Base-by-base conservation (phyloP, 2,329 filamentous ascomycete genomes). In the Ramularia collo-cygni region DNA sequence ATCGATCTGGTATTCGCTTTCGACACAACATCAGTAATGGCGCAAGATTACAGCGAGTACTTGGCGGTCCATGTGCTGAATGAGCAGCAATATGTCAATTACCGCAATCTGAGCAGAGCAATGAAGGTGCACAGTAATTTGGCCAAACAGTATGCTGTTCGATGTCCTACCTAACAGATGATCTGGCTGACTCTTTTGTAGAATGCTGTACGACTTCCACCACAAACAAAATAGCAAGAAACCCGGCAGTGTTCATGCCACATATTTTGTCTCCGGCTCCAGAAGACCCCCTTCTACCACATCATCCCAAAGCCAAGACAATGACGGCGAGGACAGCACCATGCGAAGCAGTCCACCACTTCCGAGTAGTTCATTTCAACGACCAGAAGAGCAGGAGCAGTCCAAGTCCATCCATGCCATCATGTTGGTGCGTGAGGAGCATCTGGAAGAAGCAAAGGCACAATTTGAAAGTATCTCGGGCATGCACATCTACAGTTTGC, bases 151-250 rank as follows among this genome's bases (percentile, higher is more conserved):
- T 93, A 68, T 50, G 76, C 44, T 42, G 19, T 17, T 35, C 10
- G 21, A 24, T 31, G 13, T 8, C 37, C 14, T 29, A 21, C 19
- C 19, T 37, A 30, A 26, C 6, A 29, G 19, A 29, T n/a, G 33
- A 18, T 24, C 29, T 16, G 40, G 14, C 57, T 61, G 13, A 63
- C 33, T 4, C 43, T 48, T 14, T 2, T 24, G 1, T 27, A 94
- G 83, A 62, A 93, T 92, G 76, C 77, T 89, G 12, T 93, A 78
- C 64, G 85, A 94, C 21, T 96, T 94, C 52, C 78, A 95, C 61
- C 72, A 74, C 47, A 76, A 72, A 41, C 84, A 94, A 59, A 94
- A 88, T 62, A 72, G 69, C 39, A 85, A 83, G 62, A 83, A 79
- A 45, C 73, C 83, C 0, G 75, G 78, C 15, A 81, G 79, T 17